Evolutionary conservation across 2,329 filamentous ascomycete genomes (phyloP), one percentile per base, ranked within the genome.

Genomic region (Didymella pomorum): DNA sequence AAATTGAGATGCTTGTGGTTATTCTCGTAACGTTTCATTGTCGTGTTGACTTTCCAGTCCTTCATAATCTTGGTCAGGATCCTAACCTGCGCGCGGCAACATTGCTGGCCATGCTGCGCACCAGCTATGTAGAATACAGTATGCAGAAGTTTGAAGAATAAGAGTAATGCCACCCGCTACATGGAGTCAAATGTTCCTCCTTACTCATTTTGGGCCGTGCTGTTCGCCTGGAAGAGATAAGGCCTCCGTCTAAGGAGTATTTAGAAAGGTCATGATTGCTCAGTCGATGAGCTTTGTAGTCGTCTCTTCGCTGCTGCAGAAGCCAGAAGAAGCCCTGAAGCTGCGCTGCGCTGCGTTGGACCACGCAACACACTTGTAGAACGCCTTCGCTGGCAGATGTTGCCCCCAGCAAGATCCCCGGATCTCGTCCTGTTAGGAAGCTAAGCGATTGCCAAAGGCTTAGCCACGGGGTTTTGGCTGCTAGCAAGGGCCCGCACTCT

Each of bases 121-220:
- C 25, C 52, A 63, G 65, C 41, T 52, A 63, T 67, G 55, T 71
- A 72, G 56, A 68, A 69, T 71, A 72, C 68, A 72, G 37, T 56
- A 57, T 61, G 35, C 46, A 53, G 59, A 56, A 66, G 55, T 58
- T 52, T 54, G 46, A 65, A 62, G 41, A 61, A 63, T 52, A 51
- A 58, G 23, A 46, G 33, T 42, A 37, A 54, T 54, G 46, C 56
- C 39, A 42, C 45, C 51, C 56, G 41, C 45, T 35, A 23, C 28
- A 11, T 11, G 16, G 31, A 41, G 39, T 39, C 21, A 41, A 43
- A 28, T 42, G 37, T 41, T 28, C 50, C n/a, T 35, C 46, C 20
- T 16, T 29, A 25, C 41, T 45, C 50, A 8, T 18, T 51, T 18
- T 51, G 49, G 41, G 46, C 51, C 56, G 33, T 51, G 45, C 46